phyloP scores from a whole-genome alignment of 1,284 basidiomycete genomes.

The Puccinia triticina region DNA sequence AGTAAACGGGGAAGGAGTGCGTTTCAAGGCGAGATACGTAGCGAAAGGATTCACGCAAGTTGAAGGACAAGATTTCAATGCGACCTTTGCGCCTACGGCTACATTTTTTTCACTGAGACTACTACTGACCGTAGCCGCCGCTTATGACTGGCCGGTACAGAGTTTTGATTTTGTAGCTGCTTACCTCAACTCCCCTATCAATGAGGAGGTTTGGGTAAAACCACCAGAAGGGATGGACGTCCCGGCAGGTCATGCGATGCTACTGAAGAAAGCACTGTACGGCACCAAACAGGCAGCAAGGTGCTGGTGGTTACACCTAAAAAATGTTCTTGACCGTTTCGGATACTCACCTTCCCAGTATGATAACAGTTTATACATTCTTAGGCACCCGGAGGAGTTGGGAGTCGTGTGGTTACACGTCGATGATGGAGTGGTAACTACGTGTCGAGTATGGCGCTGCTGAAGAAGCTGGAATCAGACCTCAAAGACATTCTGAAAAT shows the following conservation, averaged over 20 bases:
- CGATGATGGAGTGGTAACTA: background rate
- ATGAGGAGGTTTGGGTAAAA: conserved; percentile 11
- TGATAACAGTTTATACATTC: background rate
- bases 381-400: background rate
- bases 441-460: background rate
- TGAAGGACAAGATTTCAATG: background rate
- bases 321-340: background rate
- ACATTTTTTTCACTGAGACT: background rate
- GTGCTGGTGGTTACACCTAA: conserved; percentile 14
- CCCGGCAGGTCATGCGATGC: background rate
- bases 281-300: conserved; percentile 9
- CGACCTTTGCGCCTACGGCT: too few species aligned
- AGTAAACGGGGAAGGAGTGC: background rate
- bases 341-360: background rate
- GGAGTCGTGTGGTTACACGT: background rate
- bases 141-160: background rate
- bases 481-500: background rate
- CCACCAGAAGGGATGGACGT: background rate
- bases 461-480: background rate
- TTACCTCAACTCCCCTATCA: conserved; percentile 26
- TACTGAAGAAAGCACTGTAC: conserved; percentile 24
- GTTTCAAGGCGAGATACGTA: conserved; percentile 15
- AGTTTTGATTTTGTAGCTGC: conserved; percentile 24
- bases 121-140: background rate
- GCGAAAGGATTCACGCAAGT: conserved; percentile 2